Percentiles rank a stretch among this genome's conserved stretches.
Evolutionary conservation across 176 grass and related monocot species (phyloP).

Genomic region (Oryza longistaminata): DNA sequence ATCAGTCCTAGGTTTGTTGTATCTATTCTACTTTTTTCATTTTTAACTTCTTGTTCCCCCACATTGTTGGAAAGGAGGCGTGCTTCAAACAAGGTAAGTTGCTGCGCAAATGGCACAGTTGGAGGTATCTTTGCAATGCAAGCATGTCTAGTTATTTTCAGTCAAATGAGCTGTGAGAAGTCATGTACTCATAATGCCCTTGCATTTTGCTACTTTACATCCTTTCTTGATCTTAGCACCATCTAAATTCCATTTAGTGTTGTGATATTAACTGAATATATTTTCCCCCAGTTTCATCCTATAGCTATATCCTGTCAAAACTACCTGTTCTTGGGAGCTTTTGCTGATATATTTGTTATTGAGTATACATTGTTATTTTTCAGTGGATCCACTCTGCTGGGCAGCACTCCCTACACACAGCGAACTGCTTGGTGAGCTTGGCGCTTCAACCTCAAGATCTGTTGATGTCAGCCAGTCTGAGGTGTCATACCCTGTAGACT

Average conservation of each 20-base stretch:
- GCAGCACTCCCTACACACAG: slow-evolving; percentile 24
- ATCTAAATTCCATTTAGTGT: background rate
- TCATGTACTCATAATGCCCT: background rate
- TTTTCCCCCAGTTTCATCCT: background rate
- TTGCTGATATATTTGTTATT: slow-evolving; percentile 18
- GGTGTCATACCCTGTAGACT: background rate
- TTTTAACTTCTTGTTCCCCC: background rate
- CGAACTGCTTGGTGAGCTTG: slow-evolving; percentile 15
- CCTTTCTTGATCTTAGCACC: background rate
- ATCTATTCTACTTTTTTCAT: background rate
- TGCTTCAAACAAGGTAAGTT: no score
- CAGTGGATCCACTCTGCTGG: slow-evolving; percentile 35
- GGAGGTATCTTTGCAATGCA: background rate
- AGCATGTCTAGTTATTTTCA: background rate
- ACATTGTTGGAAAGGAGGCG: background rate
- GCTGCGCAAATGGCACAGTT: background rate
- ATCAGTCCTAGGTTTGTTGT: background rate
- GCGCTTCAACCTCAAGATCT: background rate
- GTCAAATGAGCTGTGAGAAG: background rate
- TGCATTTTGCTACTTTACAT: slow-evolving; percentile 16
- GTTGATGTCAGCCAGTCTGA: background rate
- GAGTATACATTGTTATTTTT: background rate
- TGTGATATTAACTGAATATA: background rate
- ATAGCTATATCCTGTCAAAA: background rate
- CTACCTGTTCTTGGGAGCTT: background rate